Evolutionary conservation across 2,329 filamentous ascomycete species (phyloP), one percentile per base, ranked within the genome.

Genomic region (Xylariaceae sp.): DNA sequence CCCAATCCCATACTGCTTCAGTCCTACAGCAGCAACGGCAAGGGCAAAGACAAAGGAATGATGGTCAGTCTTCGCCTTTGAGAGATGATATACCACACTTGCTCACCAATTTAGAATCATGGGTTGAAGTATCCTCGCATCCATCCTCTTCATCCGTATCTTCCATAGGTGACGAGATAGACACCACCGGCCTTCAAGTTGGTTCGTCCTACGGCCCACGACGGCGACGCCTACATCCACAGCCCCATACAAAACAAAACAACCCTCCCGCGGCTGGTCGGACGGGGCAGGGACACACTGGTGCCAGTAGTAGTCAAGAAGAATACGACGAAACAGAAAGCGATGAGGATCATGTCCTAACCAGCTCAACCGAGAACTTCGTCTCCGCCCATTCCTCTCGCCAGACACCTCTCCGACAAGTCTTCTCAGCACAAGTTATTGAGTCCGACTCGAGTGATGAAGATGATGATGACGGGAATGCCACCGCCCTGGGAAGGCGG

Each of bases 281-380:
- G 40, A 75, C 76, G 21, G 72, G 75, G 33, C 77, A 76, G 17
- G 55, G 26, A 23, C 56, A 46, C 19, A 69, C 74, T 50, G 78
- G 76, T 43, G 78, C 81, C 11, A 63, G 16, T 28, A 96, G 92
- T 74, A 96, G 93, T 69, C 92, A 96, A 72, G 93, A 96, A 66
- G 93, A 96, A 76, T 96, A 96, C 68, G 92, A 96, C 29, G 92
- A 96, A 78, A 96, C 90, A 61, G 92, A 96, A 73, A 96, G 85
- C 74, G 93, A 96, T 61, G 92, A 92, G 37, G 93, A 96, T 67
- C 84, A 82, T 12, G 66, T 84, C 9, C 73, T 87, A 69, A 81
- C 81, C 2, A 86, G 83, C 65, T 87, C 85, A 12, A 81, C 78
- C 41, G 85, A 87, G 65, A 80, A 84, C 54, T 69, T 80, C 60